Evolutionary conservation across 805 yeast genomes (phyloP), one percentile per base, ranked within the genome.

Genomic region (Candida krabiensis): DNA sequence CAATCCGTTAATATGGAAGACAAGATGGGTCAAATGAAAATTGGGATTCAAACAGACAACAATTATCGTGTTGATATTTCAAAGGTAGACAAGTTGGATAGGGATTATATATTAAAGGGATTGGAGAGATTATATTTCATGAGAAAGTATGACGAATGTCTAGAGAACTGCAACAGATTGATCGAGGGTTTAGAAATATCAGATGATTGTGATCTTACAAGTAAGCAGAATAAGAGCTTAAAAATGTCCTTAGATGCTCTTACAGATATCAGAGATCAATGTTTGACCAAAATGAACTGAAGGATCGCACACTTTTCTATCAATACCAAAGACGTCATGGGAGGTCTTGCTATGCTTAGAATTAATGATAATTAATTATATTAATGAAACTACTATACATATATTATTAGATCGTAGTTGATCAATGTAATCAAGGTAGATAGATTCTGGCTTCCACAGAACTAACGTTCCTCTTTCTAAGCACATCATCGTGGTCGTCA

Each of bases 71-170:
- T 30, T 9, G 29, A 34, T 17, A 26, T 65, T 2, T 62, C 67
- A 21, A 35, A 58, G 1, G 53, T 63, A 7, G 53, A 65, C 13
- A 86, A 85, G 47, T 68, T 77, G 2, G 79, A 75, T 35, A 64
- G 87, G 35, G 79, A 72, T 12, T 66, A 65, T 30, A 53, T 83
- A 19, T 68, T 80, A 31, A 77, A 78, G 42, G 77, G 80, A 8
- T 71, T 85, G 22, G 89, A 86, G 46, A 63, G 79, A 43, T 70
- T 79, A 2, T 87, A 81, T 53, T 88, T 66, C 54, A 50, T 64
- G 33, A 66, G 75, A 33, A 61, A 78, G 25, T 87, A 79, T 50
- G 25, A 40, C 1, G 61, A 63, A 34, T 85, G 93, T 41, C 55
- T 77, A 12, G 63, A 66, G 29, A 58, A 71, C 19, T 66, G 79